Conservation (phyloP, 768 basidiomycete genomes). For the Hebeloma cylindrosporum region DNA sequence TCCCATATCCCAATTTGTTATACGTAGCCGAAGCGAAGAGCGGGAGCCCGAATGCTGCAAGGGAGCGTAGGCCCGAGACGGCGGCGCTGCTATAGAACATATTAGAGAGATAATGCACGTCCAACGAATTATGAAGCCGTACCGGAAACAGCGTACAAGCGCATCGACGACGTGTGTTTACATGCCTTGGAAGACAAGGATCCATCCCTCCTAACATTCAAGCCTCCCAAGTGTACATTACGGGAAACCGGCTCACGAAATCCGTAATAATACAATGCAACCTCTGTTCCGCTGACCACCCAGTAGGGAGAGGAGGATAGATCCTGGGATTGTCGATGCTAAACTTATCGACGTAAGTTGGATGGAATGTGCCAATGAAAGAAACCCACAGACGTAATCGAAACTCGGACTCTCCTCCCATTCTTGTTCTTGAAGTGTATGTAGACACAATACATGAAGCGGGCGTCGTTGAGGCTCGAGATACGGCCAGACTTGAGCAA, state of each 20-base stretch:
- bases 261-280: constrained; percentile 72
- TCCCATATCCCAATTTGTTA: constrained; percentile 61
- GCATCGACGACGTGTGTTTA: constrained; percentile 68
- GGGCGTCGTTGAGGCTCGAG: constrained; percentile 54
- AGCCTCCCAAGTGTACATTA: no score
- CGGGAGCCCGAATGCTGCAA: constrained; percentile 73
- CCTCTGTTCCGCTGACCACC: constrained; percentile 60
- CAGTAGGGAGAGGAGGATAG: constrained; percentile 59
- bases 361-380: background rate
- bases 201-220: no score
- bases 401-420: constrained; percentile 45
- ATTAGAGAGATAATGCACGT: background rate
- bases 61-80: constrained; percentile 55
- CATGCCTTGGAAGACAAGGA: constrained; percentile 58
- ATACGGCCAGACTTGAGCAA: no score
- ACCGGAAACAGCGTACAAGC: constrained; percentile 71
- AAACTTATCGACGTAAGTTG: background rate
- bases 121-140: constrained; percentile 10
- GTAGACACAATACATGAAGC: constrained; percentile 54
- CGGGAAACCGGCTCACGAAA: constrained; percentile 52
- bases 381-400: constrained; percentile 44
- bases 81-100: constrained; percentile 44
- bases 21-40: constrained; percentile 75
- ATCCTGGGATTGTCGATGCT: constrained; percentile 61
- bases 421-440: constrained; percentile 48